These are phyloP conservation scores for Colletotrichum destructivum DNA, from an alignment of 2,329 filamentous ascomycete species.

Conservation along the genomic window DNA sequence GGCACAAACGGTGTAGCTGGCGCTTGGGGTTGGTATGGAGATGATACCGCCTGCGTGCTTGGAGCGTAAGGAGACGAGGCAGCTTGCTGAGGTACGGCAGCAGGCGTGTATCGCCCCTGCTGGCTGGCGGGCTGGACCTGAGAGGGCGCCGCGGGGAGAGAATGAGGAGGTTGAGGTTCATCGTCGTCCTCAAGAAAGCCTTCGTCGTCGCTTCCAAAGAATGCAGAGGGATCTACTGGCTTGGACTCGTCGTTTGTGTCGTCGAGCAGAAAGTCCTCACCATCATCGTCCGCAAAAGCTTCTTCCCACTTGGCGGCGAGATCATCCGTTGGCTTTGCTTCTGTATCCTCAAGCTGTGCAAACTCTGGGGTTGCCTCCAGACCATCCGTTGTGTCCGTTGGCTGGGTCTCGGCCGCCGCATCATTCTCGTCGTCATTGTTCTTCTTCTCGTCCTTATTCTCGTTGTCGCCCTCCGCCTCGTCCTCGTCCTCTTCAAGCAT, in stretches of 20 bases:
- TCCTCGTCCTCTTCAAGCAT: constrained; percentile 51
- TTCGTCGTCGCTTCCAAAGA: constrained; percentile 88
- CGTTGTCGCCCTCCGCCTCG: constrained; percentile 7
- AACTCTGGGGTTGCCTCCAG: constrained; percentile 8
- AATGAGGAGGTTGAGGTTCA: constrained; percentile 49
- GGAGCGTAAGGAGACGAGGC: constrained; percentile 47
- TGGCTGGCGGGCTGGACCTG: constrained; percentile 21
- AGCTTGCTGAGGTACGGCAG: constrained; percentile 15
- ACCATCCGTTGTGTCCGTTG: neutral
- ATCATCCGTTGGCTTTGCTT: constrained; percentile 66
- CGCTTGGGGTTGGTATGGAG: constrained; percentile 46
- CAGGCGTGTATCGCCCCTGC: constrained; percentile 42
- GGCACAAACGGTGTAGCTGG: constrained; percentile 39
- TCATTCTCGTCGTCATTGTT: constrained; percentile 49
- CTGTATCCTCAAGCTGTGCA: constrained; percentile 40
- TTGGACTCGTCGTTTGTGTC: constrained; percentile 64
- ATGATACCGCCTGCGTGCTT: constrained; percentile 43
- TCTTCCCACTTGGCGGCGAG: constrained; percentile 87
- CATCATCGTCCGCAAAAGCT: constrained; percentile 82
- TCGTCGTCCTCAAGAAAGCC: constrained; percentile 84
- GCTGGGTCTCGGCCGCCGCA: constrained; percentile 1
- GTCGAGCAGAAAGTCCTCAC: constrained; percentile 74
- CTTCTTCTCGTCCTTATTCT: too few relatives aligned
- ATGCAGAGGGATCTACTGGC: constrained; percentile 73
- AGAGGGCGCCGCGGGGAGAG: constrained; percentile 11